Evolutionary conservation across 352 stramenopile genomes (phyloP).

Genomic region (Pseudoperonospora humuli): DNA sequence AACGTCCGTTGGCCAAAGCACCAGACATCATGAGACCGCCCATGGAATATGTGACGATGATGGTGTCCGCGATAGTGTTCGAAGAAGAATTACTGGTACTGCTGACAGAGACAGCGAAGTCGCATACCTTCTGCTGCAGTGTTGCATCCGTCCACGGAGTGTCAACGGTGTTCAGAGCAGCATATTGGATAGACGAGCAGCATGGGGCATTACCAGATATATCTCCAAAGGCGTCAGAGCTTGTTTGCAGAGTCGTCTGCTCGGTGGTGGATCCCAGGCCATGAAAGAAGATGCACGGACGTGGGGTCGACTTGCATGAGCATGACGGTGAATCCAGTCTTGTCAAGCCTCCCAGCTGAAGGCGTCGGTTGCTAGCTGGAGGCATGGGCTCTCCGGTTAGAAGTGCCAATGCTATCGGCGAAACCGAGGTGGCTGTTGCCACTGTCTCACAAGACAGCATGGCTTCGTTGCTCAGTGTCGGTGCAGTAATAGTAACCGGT

Average conservation of each 20-base stretch:
- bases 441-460: constrained; percentile 11
- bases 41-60: constrained; percentile 46
- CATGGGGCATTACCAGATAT: constrained; percentile 32
- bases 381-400: constrained; percentile 22
- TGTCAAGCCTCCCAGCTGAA: background rate
- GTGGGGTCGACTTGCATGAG: constrained; percentile 20
- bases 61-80: constrained; percentile 29
- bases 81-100: constrained; percentile 4
- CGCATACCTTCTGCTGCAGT: constrained; percentile 30
- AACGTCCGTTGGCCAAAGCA: constrained; percentile 35
- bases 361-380: background rate
- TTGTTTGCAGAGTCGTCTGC: constrained; percentile 16
- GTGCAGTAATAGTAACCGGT: constrained; percentile 11
- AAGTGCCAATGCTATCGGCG: constrained; percentile 7
- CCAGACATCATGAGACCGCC: constrained; percentile 29
- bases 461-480: constrained; percentile 7
- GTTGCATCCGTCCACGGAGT: constrained; percentile 26
- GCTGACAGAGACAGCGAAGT: constrained; percentile 15
- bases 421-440: constrained; percentile 5
- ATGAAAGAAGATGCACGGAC: constrained; percentile 40
- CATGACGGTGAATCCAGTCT: constrained; percentile 14
- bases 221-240: constrained; percentile 28
- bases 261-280: constrained; percentile 19
- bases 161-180: constrained; percentile 29
- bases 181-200: constrained; percentile 35